phyloP scores from a whole-genome alignment of 345 rosid species.

The Gossypium raimondii region DNA sequence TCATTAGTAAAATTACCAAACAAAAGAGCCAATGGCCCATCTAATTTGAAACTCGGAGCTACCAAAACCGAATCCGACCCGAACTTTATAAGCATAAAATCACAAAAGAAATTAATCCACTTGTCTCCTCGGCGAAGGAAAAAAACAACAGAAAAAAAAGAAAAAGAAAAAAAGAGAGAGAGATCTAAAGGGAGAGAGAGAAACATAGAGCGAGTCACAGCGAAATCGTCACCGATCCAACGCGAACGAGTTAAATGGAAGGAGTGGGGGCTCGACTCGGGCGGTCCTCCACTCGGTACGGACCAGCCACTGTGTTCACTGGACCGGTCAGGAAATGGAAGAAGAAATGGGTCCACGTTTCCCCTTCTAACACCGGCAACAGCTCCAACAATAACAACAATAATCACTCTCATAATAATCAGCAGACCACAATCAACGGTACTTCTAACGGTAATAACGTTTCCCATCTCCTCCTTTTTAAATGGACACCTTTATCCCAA shows the following conservation, averaged over 20 bases:
- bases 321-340: conserved; percentile 98
- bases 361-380: conserved; percentile 40
- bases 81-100: neutral
- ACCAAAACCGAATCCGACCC: neutral
- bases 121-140: neutral
- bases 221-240: conserved; percentile 24
- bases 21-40: no score
- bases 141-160: neutral
- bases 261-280: conserved; percentile 97
- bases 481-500: conserved; percentile 81
- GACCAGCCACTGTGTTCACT: conserved; percentile 82
- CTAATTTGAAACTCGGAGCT: neutral
- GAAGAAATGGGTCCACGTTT: conserved; percentile 90
- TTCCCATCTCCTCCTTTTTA: conserved; percentile 69
- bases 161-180: neutral
- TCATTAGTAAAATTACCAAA: no score
- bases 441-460: conserved; percentile 48
- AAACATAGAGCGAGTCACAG: conserved; percentile 1
- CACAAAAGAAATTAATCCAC: neutral
- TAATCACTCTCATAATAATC: conserved; percentile 24
- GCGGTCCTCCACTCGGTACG: conserved; percentile 93
- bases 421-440: conserved; percentile 27
- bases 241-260: conserved; percentile 50
- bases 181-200: neutral
- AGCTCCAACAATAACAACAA: conserved; percentile 18